phyloP scores from a whole-genome alignment of 768 basidiomycete genomes.

The Rickenella mellea region DNA sequence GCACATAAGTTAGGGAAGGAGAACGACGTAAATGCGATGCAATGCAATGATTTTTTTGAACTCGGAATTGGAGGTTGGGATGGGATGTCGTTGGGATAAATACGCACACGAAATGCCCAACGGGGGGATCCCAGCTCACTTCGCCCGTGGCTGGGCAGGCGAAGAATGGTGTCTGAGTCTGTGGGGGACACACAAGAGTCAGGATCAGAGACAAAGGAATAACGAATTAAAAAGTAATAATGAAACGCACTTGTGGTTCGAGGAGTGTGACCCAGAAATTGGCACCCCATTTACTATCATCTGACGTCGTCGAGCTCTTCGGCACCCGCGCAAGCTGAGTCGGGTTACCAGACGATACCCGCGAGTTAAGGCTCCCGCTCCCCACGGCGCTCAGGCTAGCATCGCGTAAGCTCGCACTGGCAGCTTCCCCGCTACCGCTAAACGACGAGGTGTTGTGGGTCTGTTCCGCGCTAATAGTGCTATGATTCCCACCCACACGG shows the following conservation, averaged over 20 bases:
- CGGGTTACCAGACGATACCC: too few relatives aligned
- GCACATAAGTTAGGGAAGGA: neutral
- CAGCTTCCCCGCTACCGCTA: too few relatives aligned
- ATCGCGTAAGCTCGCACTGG: too few relatives aligned
- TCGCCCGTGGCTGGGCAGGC: constrained; percentile 90
- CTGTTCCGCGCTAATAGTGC: too few relatives aligned
- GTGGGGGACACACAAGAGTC: constrained; percentile 2
- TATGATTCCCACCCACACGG: too few relatives aligned
- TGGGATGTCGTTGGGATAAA: neutral
- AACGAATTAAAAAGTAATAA: constrained; percentile 4
- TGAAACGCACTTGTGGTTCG: constrained; percentile 70
- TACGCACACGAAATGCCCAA: constrained; percentile 78
- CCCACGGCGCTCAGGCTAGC: too few relatives aligned
- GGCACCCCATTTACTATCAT: constrained; percentile 52
- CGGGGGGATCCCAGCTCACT: constrained; percentile 89
- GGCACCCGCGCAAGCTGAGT: neutral
- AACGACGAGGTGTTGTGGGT: too few relatives aligned
- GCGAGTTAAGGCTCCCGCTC: too few relatives aligned
- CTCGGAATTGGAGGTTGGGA: neutral
- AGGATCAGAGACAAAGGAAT: constrained; percentile 5
- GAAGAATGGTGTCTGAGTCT: constrained; percentile 62
- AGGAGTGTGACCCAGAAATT: constrained; percentile 93
- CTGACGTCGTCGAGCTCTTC: constrained; percentile 9
- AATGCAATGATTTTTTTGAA: constrained; percentile 7
- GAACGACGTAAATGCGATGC: constrained; percentile 9